Base-by-base conservation (phyloP, 2,329 filamentous ascomycete species). In the Coniella lustricola region DNA sequence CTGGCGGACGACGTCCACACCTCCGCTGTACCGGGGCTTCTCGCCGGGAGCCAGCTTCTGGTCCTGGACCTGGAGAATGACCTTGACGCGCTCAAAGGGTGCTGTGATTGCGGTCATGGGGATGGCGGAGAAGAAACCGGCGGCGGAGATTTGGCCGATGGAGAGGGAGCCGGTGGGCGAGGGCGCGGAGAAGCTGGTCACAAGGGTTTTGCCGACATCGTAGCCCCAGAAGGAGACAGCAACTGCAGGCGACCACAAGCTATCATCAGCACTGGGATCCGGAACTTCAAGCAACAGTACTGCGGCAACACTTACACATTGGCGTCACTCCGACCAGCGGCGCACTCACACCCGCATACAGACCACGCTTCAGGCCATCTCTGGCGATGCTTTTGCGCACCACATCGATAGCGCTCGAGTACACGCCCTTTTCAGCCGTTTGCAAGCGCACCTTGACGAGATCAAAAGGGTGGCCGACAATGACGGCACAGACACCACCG, bases 51-150 rank as follows among this genome's bases (percentile, higher is more conserved):
- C 82, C 35, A 93, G 83, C 46, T 77, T 72, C 69, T 96, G 90
- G 62, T 90, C 90, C 71, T 97, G 93, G 57, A 97, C 94, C 68
- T 98, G 93, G 1, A 98, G 84, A 55, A 98, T 90, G 48, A 98
- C 91, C 72, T 98, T 98, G 59, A 98, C 90, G 62, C 93, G 91
- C 77, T 98, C 93, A 66, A 98, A 97, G 53, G 93, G 93, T 4
- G 93, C 93, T n/a, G 93, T 97, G 72, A 98, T 96, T 68, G 88
- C 71, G 3, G 93, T 98, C 89, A 95, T 95, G 61, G 93, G 93
- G 52, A 98, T 86, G 53, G 93, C 93, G 63, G 88, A 95, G 79
- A 98, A 94, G 81, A 96, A 96, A 55, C 93, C 93, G 13, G 93
- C 93, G 32, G 88, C 80, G 31, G 88, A 93, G 69, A 94, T 83